These are phyloP conservation scores for Eucalyptus sp. DNA, from an alignment of 345 rosid genomes.

Conservation along the genomic window DNA sequence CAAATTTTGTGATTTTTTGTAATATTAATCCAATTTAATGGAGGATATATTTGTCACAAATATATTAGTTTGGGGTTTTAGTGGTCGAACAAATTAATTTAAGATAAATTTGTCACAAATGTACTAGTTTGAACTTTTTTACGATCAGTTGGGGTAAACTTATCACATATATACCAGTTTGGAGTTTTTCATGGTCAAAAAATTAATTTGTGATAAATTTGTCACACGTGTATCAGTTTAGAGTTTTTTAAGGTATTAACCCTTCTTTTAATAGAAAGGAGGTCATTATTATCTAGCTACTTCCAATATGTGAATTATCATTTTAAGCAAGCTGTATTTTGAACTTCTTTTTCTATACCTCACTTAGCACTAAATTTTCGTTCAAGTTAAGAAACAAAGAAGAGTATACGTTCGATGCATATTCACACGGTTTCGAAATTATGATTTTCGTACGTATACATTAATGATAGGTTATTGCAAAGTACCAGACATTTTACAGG, in stretches of 20 bases:
- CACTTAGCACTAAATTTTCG: neutral
- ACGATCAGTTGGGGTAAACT: too few relatives aligned
- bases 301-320: neutral
- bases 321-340: neutral
- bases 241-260: too few relatives aligned
- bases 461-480: neutral
- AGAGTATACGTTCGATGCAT: too few relatives aligned
- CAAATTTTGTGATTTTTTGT: too few relatives aligned
- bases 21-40: too few relatives aligned
- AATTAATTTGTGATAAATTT: too few relatives aligned
- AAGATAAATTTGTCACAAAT: too few relatives aligned
- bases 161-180: too few relatives aligned
- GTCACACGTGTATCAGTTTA: accelerated
- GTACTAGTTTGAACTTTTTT: accelerated
- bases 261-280: neutral
- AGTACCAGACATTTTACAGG: neutral
- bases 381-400: neutral
- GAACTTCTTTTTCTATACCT: neutral
- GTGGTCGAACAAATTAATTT: accelerated
- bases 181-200: too few relatives aligned
- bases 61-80: too few relatives aligned
- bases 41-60: accelerated
- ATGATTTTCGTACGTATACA: neutral
- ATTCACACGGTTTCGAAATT: neutral
- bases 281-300: neutral